phyloP scores from a whole-genome alignment of 345 rosid genomes.

The Melastoma malabathricum region DNA sequence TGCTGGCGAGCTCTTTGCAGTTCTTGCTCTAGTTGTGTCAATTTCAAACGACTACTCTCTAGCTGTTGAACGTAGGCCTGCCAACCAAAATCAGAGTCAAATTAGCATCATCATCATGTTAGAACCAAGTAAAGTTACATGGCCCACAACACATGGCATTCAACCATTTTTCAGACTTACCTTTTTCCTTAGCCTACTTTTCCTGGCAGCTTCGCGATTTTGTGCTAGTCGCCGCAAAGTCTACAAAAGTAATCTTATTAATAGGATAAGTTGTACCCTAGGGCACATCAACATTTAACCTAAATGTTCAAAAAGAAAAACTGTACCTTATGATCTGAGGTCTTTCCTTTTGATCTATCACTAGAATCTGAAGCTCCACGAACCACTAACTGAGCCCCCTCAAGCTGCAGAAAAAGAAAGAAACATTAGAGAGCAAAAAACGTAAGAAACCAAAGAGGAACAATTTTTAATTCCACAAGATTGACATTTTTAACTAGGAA shows the following conservation, averaged over 20 bases:
- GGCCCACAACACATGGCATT: not conserved
- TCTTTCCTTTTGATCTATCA: slow-evolving; percentile 78
- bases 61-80: slow-evolving; percentile 94
- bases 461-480: too few relatives aligned
- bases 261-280: slow-evolving; percentile 2
- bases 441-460: too few relatives aligned
- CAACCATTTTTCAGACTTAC: slow-evolving; percentile 17
- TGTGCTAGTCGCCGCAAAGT: slow-evolving; percentile 93
- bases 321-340: slow-evolving; percentile 70
- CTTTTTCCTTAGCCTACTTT: slow-evolving; percentile 89
- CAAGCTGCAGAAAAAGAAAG: slow-evolving; percentile 39
- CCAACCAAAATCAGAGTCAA: not conserved
- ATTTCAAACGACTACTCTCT: slow-evolving; percentile 81
- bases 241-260: slow-evolving; percentile 21
- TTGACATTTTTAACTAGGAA: not conserved
- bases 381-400: slow-evolving; percentile 36
- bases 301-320: slow-evolving; percentile 1
- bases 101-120: not conserved
- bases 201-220: slow-evolving; percentile 98
- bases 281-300: not conserved
- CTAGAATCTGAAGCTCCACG: slow-evolving; percentile 65
- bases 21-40: slow-evolving; percentile 88
- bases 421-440: not conserved
- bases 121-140: not conserved
- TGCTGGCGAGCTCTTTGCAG: slow-evolving; percentile 93